phyloP scores from a whole-genome alignment of 2,329 filamentous ascomycete species.

The Pseudogymnoascus sp. region DNA sequence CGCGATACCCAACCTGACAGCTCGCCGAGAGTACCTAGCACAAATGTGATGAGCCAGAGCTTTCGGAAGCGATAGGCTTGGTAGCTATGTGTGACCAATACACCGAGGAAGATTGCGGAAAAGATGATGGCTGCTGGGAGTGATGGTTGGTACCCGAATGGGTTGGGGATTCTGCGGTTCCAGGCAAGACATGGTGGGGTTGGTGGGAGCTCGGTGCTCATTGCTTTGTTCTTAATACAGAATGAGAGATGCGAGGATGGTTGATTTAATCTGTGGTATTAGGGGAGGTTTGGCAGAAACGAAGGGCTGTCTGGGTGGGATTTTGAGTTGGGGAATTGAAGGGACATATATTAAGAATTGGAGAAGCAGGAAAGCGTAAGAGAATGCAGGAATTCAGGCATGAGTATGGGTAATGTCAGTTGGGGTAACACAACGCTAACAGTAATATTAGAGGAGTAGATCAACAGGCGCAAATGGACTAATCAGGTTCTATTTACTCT shows the following conservation, averaged over 20 bases:
- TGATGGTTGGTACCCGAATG: constrained; percentile 18
- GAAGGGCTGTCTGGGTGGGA: neutral
- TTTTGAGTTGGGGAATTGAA: neutral
- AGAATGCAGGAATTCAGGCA: neutral
- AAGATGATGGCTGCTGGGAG: constrained; percentile 34
- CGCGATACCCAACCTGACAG: constrained; percentile 29
- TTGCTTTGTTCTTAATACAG: neutral
- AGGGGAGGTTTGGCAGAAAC: neutral
- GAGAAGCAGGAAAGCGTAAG: neutral
- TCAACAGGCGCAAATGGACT: no score
- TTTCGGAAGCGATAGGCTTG: constrained; percentile 34
- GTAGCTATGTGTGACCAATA: constrained; percentile 34
- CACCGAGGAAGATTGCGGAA: constrained; percentile 34
- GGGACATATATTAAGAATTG: neutral
- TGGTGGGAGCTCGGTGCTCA: neutral
- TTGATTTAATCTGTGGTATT: neutral
- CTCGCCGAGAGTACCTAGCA: constrained; percentile 36
- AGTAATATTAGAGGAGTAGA: no score
- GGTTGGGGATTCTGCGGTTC: neutral
- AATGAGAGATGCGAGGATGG: neutral
- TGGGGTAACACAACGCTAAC: neutral
- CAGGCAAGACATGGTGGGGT: neutral
- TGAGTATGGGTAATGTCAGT: neutral
- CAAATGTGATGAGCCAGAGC: constrained; percentile 41
- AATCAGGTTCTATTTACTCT: no score